Base-by-base conservation (phyloP, 2,329 filamentous ascomycete species). In the Phyllosticta capitalensis region DNA sequence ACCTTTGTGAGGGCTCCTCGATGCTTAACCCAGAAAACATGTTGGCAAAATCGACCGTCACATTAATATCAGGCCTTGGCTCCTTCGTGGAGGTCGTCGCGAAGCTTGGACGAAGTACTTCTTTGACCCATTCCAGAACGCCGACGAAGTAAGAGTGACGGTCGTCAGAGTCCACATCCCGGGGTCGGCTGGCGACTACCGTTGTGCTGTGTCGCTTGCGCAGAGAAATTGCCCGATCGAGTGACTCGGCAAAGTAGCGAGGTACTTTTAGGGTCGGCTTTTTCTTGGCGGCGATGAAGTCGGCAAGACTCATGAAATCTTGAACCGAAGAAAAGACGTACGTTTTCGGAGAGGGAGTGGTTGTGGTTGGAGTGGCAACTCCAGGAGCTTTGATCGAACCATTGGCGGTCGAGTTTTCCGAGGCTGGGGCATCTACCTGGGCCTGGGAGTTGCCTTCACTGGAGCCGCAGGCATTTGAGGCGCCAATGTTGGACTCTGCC, bases 281-380 rank as follows among this genome's bases (percentile, higher is more conserved):
- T 5, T 59, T 57, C 1, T 58, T 60, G 1, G 30, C 58, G 5
- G 66, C 69, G 28, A 78, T 70, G 61, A 68, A 73, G 45, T 75
- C 64, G 20, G 75, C 76, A 6, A 79, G 62, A 0, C 66, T 65
- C 0, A 74, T 61, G 50, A 76, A 76, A 52, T 76, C 72, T 26
- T 71, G n/a, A n/a, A n/a, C n/a, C n/a, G n/a, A n/a, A n/a, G n/a
- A n/a, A n/a, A n/a, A n/a, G n/a, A n/a, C n/a, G n/a, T n/a, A n/a
- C n/a, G n/a, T n/a, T n/a, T n/a, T n/a, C n/a, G n/a, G n/a, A n/a
- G n/a, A n/a, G n/a, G n/a, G n/a, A n/a, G n/a, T n/a, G n/a, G n/a
- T n/a, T n/a, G n/a, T n/a, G n/a, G n/a, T n/a, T n/a, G n/a, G n/a
- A n/a, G n/a, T n/a, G n/a, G n/a, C n/a, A n/a, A n/a, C n/a, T n/a